Evolutionary conservation across 164 flowering plant species (phyloP), one percentile per base, ranked within the genome.

Genomic region (Macadamia integrifolia): DNA sequence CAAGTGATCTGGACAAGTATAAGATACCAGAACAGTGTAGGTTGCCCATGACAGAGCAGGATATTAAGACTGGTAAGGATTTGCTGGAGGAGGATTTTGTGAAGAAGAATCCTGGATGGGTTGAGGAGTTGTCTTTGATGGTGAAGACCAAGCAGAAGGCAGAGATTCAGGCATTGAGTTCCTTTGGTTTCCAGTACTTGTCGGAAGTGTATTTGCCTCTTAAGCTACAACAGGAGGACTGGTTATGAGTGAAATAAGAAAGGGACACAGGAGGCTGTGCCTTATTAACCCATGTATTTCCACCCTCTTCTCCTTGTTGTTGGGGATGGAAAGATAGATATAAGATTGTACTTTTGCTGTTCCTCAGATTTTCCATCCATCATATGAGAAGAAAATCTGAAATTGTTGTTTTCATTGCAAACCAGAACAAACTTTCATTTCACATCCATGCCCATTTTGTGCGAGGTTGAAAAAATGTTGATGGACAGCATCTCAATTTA

Each of bases 81-180:
- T 14, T 94, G 90, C 66, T 94, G 83, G 98, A 92, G 85, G 98
- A 94, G 82, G 99, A 94, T 77, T 94, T 94, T 76, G 98, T 94
- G 82, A 92, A 92, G 92, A 94, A 92, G 84, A 94, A 94, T 75
- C 90, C 92, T 0, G 94, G 90, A 30, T 94, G 99, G 99, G 97
- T 94, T 30, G 90, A 88, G 80, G 97, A 91, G 80, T 71, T 89
- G 80, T 83, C 60, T 68, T 66, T 89, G 75, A 94, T 94, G 99
- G 97, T 94, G 82, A 90, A 89, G 80, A 82, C 96, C 0, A 94
- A 83, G 83, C 97, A 90, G 82, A 94, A 94, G 86, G 99, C 98
- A 56, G 98, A 94, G 66, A 92, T 94, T 77, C 99, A 92, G 84
- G 99, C 99, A 7, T 67, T 92, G 85, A 94, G 99, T 74, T 66